Evolutionary conservation across 192 early-diverging fungal species (phyloP).

Genomic region (Backusella tarrabulga): DNA sequence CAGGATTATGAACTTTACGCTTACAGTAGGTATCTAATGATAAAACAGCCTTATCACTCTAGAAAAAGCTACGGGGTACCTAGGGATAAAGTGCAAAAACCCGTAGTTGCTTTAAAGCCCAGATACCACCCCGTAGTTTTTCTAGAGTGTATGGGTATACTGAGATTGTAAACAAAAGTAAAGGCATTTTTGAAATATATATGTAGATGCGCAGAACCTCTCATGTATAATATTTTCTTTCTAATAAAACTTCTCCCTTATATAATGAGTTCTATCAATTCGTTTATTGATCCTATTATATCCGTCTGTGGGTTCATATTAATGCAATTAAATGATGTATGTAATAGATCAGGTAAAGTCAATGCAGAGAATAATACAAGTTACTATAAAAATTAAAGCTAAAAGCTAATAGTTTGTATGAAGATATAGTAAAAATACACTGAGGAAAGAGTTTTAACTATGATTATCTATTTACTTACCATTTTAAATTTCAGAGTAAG

Average conservation of each 20-base stretch:
- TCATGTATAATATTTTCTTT: not conserved
- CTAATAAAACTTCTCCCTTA: not conserved
- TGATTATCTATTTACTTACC: not conserved
- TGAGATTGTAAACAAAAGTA: not conserved
- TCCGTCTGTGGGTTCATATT: not conserved
- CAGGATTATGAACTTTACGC: not conserved
- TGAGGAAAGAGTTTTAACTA: too few relatives aligned
- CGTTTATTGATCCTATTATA: not conserved
- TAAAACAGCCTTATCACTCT: not conserved
- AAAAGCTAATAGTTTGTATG: not conserved
- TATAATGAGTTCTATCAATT: not conserved
- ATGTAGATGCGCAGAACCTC: not conserved
- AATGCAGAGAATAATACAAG: not conserved
- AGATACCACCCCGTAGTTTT: too few relatives aligned
- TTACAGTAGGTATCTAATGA: not conserved
- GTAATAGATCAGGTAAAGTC: not conserved
- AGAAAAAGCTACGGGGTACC: too few relatives aligned
- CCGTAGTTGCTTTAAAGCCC: too few relatives aligned
- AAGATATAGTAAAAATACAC: not conserved
- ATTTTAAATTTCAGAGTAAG: not conserved
- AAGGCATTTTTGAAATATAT: not conserved
- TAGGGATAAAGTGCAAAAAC: too few relatives aligned
- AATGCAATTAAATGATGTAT: not conserved
- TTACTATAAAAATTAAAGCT: not conserved
- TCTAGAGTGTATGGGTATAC: not conserved